Evolutionary conservation across 2,329 filamentous ascomycete species (phyloP), one percentile per base, ranked within the genome.

Genomic region (Aspergillus sojae): DNA sequence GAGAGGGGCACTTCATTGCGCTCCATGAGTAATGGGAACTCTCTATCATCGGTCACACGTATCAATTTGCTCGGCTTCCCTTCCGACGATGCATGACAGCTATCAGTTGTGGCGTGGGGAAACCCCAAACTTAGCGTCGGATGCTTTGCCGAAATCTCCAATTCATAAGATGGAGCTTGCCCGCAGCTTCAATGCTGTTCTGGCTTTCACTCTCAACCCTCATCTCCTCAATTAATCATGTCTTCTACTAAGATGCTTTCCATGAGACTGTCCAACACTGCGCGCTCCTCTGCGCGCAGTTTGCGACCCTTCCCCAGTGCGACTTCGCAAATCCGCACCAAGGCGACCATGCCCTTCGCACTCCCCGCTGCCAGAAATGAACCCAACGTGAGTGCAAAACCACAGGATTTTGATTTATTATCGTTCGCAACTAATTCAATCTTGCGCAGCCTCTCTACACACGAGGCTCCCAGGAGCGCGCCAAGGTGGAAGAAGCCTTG

Each of bases 351-450:
- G 2, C 74, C 74, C 21, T 76, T 75, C 61, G 66, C 70, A 45
- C 72, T 76, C 9, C 74, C 74, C 4, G 74, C 68, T 54, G 68
- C 74, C 21, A 67, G 72, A 45, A 76, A 76, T 57, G 74, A 76
- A 75, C 77, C 71, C 54, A 81, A 77, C 59, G 72, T 75, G 45
- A 68, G 73, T 67, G n/a, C 4, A 14, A 36, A 28, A 12, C 23
- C 34, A 3, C 2, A 12, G 5, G 10, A 3, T 5, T 34, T 12
- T 16, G n/a, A 9, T 21, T 11, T 10, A 16, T 4, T n/a, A 3
- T 1, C 3, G 7, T 7, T 4, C 50, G 14, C 7, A 19, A 26
- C 43, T 50, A 12, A 55, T 28, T 12, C 1, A 23, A 6, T 26
- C 6, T 21, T n/a, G 41, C 4, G 19, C 32, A 74, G 72, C 67